These are phyloP conservation scores for Babjeviella inositovora DNA, from an alignment of 805 yeast genomes.

Conservation along the genomic window DNA sequence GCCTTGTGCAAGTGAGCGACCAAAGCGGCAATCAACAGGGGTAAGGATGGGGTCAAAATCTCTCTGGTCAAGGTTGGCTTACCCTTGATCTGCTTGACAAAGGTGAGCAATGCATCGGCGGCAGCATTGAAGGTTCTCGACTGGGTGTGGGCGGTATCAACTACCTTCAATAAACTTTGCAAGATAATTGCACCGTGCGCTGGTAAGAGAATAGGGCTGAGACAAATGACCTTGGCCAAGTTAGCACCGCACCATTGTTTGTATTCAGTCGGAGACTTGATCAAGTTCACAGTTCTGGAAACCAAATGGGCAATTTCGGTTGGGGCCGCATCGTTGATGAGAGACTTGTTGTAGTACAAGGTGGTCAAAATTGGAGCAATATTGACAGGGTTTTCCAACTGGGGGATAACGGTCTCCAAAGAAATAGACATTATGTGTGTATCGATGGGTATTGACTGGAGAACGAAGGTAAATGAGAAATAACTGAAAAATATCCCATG, in stretches of 20 bases:
- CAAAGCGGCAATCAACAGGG: slow-evolving; percentile 37
- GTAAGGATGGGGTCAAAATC: slow-evolving; percentile 63
- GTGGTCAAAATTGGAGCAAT: slow-evolving; percentile 15
- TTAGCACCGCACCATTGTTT: slow-evolving; percentile 8
- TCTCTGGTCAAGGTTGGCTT: slow-evolving; percentile 80
- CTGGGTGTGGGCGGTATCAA: no score
- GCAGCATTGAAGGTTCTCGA: no score
- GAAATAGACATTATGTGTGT: no score
- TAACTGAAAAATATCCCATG: no score
- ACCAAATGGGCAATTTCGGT: slow-evolving; percentile 18
- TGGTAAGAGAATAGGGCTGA: slow-evolving; percentile 3
- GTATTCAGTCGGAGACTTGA: slow-evolving; percentile 8
- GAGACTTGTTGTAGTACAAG: slow-evolving; percentile 9
- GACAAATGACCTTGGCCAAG: slow-evolving; percentile 5
- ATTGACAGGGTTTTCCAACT: no score
- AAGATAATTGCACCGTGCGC: no score
- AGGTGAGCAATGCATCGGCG: no score
- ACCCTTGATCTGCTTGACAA: slow-evolving; percentile 57
- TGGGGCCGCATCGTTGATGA: slow-evolving; percentile 12
- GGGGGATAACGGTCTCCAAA: no score
- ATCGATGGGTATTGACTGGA: no score
- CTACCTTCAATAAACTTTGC: no score
- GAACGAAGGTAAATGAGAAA: no score
- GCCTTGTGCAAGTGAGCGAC: slow-evolving; percentile 25
- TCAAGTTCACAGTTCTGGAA: slow-evolving; percentile 14